Percentiles rank a stretch among this genome's conserved stretches.
phyloP scores from a whole-genome alignment of 257 asterid species.

The Ajuga chamaepitys region DNA sequence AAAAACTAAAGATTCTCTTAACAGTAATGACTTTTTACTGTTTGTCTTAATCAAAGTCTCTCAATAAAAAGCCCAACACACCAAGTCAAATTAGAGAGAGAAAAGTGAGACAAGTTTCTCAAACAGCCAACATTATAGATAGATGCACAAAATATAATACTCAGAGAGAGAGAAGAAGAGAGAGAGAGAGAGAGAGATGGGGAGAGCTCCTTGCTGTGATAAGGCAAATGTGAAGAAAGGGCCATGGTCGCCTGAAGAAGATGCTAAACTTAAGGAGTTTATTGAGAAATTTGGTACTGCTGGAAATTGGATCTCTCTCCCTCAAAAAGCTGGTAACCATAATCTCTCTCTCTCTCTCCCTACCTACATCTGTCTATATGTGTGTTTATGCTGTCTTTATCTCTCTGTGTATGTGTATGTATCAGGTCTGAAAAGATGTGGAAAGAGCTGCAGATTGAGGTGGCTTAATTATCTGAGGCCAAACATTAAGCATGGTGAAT shows the following conservation, averaged over 20 bases:
- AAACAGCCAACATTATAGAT: constrained; percentile 13
- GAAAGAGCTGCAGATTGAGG: constrained; percentile 83
- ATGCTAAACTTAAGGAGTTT: constrained; percentile 68
- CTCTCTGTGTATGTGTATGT: not conserved
- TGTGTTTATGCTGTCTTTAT: not conserved
- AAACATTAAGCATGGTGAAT: constrained; percentile 79
- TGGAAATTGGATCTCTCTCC: constrained; percentile 87
- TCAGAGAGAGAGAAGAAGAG: constrained; percentile 18
- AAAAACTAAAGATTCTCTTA: not conserved
- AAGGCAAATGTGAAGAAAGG: constrained; percentile 89
- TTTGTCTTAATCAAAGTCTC: constrained; percentile 1
- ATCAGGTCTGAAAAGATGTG: constrained; percentile 75
- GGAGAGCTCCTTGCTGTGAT: constrained; percentile 94
- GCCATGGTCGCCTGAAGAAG: constrained; percentile 98
- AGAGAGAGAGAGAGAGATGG: constrained; percentile 39
- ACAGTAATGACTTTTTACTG: constrained; percentile 10
- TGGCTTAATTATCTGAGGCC: constrained; percentile 90
- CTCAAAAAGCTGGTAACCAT: constrained; percentile 66
- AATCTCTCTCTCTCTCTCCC: not conserved
- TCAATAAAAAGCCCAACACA: constrained; percentile 25
- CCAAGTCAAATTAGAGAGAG: constrained; percentile 28
- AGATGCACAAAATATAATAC: constrained; percentile 15
- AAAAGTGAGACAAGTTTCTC: constrained; percentile 21
- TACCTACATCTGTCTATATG: not conserved
- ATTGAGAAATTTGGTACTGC: constrained; percentile 61